Percentiles rank a stretch among this genome's conserved stretches.
phyloP scores from a whole-genome alignment of 768 basidiomycete species.

The Suillus cothurnatus region DNA sequence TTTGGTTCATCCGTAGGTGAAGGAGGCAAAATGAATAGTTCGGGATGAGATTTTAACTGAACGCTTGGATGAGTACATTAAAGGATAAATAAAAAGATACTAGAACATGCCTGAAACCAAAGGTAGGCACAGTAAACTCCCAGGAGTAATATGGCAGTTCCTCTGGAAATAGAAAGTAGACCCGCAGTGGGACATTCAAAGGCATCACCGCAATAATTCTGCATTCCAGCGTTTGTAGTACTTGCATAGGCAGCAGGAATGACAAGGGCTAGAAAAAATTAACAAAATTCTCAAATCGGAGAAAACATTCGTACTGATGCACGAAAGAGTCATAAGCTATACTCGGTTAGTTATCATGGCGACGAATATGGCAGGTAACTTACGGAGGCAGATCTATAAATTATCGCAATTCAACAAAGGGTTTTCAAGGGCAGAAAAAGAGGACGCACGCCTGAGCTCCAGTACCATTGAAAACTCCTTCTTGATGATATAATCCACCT shows the following conservation, averaged over 20 bases:
- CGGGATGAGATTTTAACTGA: slow-evolving; percentile 72
- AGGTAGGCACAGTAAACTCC: slow-evolving; percentile 74
- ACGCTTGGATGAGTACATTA: slow-evolving; percentile 11
- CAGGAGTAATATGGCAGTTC: slow-evolving; percentile 77
- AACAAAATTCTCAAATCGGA: slow-evolving; percentile 6
- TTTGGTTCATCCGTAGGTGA: slow-evolving; percentile 30
- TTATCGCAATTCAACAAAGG: slow-evolving; percentile 2
- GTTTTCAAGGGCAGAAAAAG: slow-evolving; percentile 15
- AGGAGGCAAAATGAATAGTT: slow-evolving; percentile 51
- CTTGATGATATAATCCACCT: slow-evolving; percentile 67
- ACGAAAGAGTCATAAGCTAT: slow-evolving; percentile 83
- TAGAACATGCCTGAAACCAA: slow-evolving; percentile 64
- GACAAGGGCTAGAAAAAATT: slow-evolving; percentile 61
- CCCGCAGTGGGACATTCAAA: slow-evolving; percentile 39
- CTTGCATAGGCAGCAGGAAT: slow-evolving; percentile 87
- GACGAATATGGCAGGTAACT: slow-evolving; percentile 17
- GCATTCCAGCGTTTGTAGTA: slow-evolving; percentile 30
- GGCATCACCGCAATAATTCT: slow-evolving; percentile 8
- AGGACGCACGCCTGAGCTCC: slow-evolving; percentile 80
- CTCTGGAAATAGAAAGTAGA: slow-evolving; percentile 74
- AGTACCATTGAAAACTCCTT: slow-evolving; percentile 78
- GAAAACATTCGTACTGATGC: slow-evolving; percentile 62
- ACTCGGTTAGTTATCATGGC: not conserved
- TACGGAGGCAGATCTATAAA: slow-evolving; percentile 40
- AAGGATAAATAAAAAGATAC: not conserved